Base-by-base conservation (phyloP, 1,139 yeast genomes). In the Lodderomyces elongisporus region DNA sequence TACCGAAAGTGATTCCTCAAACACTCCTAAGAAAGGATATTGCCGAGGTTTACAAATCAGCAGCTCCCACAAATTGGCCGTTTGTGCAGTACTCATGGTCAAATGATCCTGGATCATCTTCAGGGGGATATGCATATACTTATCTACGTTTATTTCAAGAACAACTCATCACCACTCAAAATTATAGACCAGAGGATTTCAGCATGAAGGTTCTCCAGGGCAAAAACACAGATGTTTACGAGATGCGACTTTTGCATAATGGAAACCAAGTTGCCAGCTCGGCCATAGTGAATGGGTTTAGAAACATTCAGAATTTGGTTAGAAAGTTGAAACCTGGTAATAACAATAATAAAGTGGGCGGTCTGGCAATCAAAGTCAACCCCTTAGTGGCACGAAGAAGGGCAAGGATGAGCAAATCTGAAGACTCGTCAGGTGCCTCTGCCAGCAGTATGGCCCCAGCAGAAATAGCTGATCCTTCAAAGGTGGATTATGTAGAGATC, bases 231-330 rank as follows among this genome's bases (percentile, higher is more conserved):
- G 97, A 91, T 52, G 71, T 85, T 18, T 69, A 72, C 36, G 97
- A 89, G 54, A 66, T 78, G 49, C 66, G 81, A 22, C 60, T 91
- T 20, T 23, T 47, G 32, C 52, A 59, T 28, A 49, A 54, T 7
- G 54, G 51, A 2, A 46, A 51, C 6, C 56, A 64, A 5, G 41
- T 83, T 1, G 91, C 82, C 0, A 68, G 80, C 16, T 74, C 85
- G 3, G 89, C 91, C 1, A 78, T 87, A 24, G 78, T 91, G 1
- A 88, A 89, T 53, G 97, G 97, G 24, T 91, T 91, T 57, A 72
- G 94, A 46, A 93, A 93, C 55, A 91, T 91, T 44, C 98, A 93
- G 53, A 91, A 91, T 54, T 62, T 91, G 51, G 96, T 89, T 7
- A 65, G 98, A 34, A 85, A 82, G 52, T 66, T 91, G 43, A 84